Evolutionary conservation across 805 yeast genomes (phyloP).

Genomic region (Ogataea nonfermentans): DNA sequence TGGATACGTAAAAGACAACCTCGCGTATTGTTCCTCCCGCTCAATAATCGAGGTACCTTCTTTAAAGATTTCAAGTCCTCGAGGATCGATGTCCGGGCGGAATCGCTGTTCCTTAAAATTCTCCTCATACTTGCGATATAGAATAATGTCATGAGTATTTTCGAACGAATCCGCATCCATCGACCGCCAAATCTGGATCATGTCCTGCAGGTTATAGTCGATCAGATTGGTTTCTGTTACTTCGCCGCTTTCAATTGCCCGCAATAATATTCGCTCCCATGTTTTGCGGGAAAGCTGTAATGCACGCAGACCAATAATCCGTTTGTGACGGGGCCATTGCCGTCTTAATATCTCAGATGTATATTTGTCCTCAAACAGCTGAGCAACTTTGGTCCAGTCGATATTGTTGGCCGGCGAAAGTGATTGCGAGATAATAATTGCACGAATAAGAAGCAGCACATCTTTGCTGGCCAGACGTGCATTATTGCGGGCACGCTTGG

Average conservation of each 20-base stretch:
- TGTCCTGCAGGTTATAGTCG: conserved; percentile 46
- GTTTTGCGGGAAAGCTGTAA: conserved; percentile 50
- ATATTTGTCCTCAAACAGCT: conserved; percentile 41
- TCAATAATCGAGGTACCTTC: conserved; percentile 64
- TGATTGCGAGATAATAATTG: conserved; percentile 67
- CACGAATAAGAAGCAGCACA: conserved; percentile 54
- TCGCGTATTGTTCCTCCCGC: conserved; percentile 54
- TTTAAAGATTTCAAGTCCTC: conserved; percentile 43
- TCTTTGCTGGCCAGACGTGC: conserved; percentile 37
- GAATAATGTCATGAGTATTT: conserved; percentile 17
- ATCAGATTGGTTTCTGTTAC: conserved; percentile 50
- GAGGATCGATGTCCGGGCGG: conserved; percentile 30
- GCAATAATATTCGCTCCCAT: conserved; percentile 66
- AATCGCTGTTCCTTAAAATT: conserved; percentile 49
- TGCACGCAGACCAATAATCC: conserved; percentile 55
- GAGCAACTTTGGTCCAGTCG: conserved; percentile 62
- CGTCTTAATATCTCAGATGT: conserved; percentile 48
- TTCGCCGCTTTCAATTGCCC: conserved; percentile 54
- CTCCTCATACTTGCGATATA: conserved; percentile 42
- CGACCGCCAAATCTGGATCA: conserved; percentile 66
- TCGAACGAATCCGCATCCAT: conserved; percentile 37
- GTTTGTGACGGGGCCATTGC: conserved; percentile 70
- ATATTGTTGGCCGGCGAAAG: conserved; percentile 51
- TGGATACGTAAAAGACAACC: conserved; percentile 43
- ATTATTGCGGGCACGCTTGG: conserved; percentile 24